phyloP scores from a whole-genome alignment of 768 basidiomycete species.

The Phanerochaete sordida region DNA sequence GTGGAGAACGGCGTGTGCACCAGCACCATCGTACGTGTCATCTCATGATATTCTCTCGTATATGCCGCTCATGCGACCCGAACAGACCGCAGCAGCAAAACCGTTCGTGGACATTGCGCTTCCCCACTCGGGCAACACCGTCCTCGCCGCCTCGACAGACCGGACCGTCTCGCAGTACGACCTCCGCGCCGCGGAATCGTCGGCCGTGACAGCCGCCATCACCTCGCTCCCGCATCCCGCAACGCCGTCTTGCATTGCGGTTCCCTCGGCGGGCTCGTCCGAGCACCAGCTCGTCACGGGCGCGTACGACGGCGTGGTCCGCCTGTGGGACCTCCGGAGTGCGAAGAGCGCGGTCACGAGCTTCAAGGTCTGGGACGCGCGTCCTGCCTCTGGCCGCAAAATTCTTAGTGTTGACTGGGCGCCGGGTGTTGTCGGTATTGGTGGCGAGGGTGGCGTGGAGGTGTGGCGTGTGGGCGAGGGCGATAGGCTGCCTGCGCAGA shows the following conservation, averaged over 20 bases:
- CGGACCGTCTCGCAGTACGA: slow-evolving; percentile 72
- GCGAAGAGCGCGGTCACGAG: slow-evolving; percentile 59
- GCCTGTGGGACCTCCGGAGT: slow-evolving; percentile 79
- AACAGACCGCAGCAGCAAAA: slow-evolving; percentile 64
- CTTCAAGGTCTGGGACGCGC: slow-evolving; percentile 57
- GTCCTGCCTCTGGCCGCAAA: slow-evolving; percentile 6
- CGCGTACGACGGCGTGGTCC: slow-evolving; percentile 72
- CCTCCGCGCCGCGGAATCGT: slow-evolving; percentile 42
- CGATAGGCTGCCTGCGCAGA: neutral
- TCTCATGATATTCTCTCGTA: neutral
- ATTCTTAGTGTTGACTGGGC: slow-evolving; percentile 13
- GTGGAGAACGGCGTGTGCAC: slow-evolving; percentile 70
- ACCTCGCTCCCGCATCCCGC: slow-evolving; percentile 56
- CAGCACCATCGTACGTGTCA: slow-evolving; percentile 58
- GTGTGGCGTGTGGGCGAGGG: slow-evolving; percentile 12
- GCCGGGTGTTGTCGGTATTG: slow-evolving; percentile 7
- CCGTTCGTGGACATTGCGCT: slow-evolving; percentile 67
- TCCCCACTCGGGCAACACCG: slow-evolving; percentile 38
- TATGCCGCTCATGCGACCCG: neutral
- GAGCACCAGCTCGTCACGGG: slow-evolving; percentile 64
- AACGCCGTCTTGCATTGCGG: slow-evolving; percentile 60
- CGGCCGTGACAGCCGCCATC: slow-evolving; percentile 31
- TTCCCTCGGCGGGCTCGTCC: slow-evolving; percentile 14
- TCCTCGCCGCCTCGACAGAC: slow-evolving; percentile 69
- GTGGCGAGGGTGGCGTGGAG: slow-evolving; percentile 16